Evolutionary conservation across 139 green algal species (phyloP), one percentile per base, ranked within the genome.

Genomic region (Trebouxia sp.): DNA sequence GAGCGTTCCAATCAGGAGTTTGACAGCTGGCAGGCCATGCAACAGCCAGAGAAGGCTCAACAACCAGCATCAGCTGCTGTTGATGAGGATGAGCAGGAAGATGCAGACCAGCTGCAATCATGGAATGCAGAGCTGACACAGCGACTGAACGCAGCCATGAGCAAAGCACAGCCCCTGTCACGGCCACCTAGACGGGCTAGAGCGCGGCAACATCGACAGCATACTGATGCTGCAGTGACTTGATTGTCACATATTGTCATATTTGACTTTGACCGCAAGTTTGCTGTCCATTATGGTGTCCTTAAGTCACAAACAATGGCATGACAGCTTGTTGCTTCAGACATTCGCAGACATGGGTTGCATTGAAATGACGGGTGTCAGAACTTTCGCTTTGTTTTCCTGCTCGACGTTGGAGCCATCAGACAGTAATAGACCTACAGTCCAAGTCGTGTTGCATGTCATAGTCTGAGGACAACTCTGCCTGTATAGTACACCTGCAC

Each of bases 41-140:
- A 56, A 26, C 41, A 72, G n/a, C 26, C 38, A 41, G 69, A 56
- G 3, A 0, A 11, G 39, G 24, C 26, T 26, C 69, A 77, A 37
- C 37, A 55, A 38, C 37, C 69, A 56, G 26, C 43, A 41, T 56
- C 41, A 37, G 41, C 69, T 26, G 24, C 22, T 8, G 39, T 17
- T 37, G 30, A 77, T 20, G 24, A 77, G 22, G 9, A 37, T 22
- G 20, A 76, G 53, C 39, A 9, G 1, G 41, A 48, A 12, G 17
- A 77, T 1, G 5, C 26, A 12, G 43, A 15, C 5, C 69, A 53
- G 41, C n/a, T 77, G n/a, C 69, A 77, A 41, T 77, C 69, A 26
- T 77, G 69, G 69, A 77, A 77, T 56, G 69, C 53, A 24, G 69
- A 77, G 69, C 41, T 77, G 69, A 77, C 69, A 51, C 69, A 77